These are phyloP conservation scores for Ogataea paradorogensis DNA, from an alignment of 805 yeast species.

Conservation along the genomic window DNA sequence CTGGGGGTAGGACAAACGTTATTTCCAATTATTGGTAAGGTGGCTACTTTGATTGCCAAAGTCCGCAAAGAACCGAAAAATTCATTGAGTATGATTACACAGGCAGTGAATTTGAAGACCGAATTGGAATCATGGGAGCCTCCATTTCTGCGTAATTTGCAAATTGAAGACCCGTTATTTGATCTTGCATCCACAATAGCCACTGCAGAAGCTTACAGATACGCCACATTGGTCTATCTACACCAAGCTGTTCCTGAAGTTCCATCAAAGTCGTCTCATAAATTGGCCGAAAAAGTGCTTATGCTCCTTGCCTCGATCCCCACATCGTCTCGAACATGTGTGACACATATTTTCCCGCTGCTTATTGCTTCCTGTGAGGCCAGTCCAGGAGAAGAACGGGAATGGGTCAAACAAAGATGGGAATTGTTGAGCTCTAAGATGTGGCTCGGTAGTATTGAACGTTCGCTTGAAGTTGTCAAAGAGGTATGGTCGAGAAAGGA, in stretches of 20 bases:
- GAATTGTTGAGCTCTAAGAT: conserved; percentile 46
- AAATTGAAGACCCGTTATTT: conserved; percentile 44
- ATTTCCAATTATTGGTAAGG: conserved; percentile 62
- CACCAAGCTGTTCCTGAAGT: conserved; percentile 73
- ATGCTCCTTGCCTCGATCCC: conserved; percentile 64
- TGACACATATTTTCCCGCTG: conserved; percentile 64
- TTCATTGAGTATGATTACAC: conserved; percentile 46
- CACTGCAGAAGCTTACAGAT: conserved; percentile 69
- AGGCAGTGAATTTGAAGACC: conserved; percentile 52
- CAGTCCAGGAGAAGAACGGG: conserved; percentile 52
- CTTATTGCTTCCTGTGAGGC: conserved; percentile 68
- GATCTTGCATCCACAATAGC: conserved; percentile 60
- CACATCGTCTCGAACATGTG: conserved; percentile 49
- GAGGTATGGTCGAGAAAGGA: conserved; percentile 72
- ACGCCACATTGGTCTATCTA: conserved; percentile 54
- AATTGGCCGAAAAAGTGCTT: conserved; percentile 57
- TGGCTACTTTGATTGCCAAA: conserved; percentile 52
- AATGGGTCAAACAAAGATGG: conserved; percentile 63
- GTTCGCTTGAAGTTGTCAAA: conserved; percentile 64
- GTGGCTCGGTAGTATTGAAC: conserved; percentile 65
- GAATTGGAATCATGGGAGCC: conserved; percentile 60
- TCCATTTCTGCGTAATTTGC: conserved; percentile 33
- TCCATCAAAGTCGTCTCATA: conserved; percentile 52
- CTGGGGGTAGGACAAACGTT: conserved; percentile 65
- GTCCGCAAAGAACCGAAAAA: conserved; percentile 41